Evolutionary conservation across 78 protist species (phyloP).

Genomic region (Dictyostelium firmibasis): DNA sequence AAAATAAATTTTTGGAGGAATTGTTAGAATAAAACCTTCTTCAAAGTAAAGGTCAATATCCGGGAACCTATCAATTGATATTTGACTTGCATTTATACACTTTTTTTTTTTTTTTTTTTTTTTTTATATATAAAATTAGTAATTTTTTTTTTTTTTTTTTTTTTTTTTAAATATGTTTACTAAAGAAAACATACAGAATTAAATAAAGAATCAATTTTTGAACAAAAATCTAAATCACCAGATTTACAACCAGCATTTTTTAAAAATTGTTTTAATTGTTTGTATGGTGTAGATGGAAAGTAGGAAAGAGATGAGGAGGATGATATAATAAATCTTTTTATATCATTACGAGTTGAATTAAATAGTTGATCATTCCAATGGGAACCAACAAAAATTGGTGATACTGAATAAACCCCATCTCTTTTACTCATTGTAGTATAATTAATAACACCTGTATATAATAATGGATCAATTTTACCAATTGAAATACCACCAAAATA

Average conservation of each 20-base stretch:
- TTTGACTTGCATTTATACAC: too few species aligned
- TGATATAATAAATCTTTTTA: conserved; percentile 7
- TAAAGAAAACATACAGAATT: conserved; percentile 11
- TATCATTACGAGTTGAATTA: background rate
- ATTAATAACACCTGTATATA: conserved; percentile 14
- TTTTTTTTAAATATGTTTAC: too few species aligned
- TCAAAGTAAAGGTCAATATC: conserved; percentile 9
- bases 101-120: too few species aligned
- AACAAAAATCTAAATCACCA: conserved; percentile 16
- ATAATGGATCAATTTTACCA: conserved; percentile 48
- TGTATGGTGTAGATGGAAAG: background rate
- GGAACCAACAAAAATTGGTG: background rate
- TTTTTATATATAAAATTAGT: background rate
- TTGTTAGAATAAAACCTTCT: conserved; percentile 15
- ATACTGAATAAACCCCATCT: conserved; percentile 25
- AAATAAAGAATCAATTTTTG: conserved; percentile 30
- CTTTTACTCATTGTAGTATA: conserved; percentile 49
- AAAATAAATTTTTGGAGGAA: conserved; percentile 48
- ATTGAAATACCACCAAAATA: conserved; percentile 72
- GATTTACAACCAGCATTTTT: background rate
- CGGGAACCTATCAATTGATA: conserved; percentile 41
- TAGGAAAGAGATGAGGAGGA: conserved; percentile 55
- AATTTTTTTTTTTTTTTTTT: too few species aligned
- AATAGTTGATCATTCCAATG: conserved; percentile 32
- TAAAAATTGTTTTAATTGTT: conserved; percentile 9